Conservation (phyloP, 345 rosid species). For the Hibiscus mutabilis region DNA sequence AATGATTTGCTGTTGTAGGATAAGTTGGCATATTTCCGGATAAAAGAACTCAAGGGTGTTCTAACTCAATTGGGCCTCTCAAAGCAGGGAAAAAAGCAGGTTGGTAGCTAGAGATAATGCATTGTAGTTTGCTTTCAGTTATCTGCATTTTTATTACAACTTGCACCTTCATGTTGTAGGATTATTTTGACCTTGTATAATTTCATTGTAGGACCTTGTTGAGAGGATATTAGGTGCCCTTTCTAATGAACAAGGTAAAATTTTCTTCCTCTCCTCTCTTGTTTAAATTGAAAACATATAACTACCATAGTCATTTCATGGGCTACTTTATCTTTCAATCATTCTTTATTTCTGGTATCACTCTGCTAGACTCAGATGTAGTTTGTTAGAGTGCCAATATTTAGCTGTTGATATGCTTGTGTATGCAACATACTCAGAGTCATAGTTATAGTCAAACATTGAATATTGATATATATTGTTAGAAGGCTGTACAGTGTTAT, state of each 20-base stretch:
- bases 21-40: constrained; percentile 71
- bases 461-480: too few species aligned
- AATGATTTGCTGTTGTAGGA: constrained; percentile 58
- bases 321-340: not conserved
- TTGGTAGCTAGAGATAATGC: constrained; percentile 13
- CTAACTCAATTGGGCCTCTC: constrained; percentile 82
- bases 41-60: constrained; percentile 96
- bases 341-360: not conserved
- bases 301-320: not conserved
- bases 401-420: not conserved
- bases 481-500: too few species aligned
- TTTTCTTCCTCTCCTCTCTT: not conserved
- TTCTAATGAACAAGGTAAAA: constrained; percentile 71
- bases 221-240: constrained; percentile 64
- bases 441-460: too few species aligned
- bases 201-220: constrained; percentile 68
- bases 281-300: not conserved
- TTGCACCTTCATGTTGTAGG: not conserved
- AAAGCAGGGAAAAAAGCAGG: constrained; percentile 98
- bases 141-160: not conserved
- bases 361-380: too few species aligned
- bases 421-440: too few species aligned
- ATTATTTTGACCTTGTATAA: constrained; percentile 8
- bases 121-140: not conserved
- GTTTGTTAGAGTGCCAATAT: not conserved